A percentile compares a stretch with the other conserved stretches of the same genome.
Conservation (phyloP, 106 monocot genomes). For the Hemerocallis citrina region DNA sequence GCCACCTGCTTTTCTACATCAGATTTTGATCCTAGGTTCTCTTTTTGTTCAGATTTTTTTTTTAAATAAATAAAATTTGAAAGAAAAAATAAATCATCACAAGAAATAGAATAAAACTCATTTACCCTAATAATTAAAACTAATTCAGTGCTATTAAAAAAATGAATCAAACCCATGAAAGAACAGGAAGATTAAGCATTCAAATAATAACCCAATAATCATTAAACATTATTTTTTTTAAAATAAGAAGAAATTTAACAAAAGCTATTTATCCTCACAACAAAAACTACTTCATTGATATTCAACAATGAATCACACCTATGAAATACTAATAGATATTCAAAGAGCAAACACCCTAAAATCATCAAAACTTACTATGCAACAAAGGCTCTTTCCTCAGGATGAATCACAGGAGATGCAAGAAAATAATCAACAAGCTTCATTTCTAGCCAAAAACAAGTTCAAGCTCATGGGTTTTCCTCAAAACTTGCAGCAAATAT, state of each 20-base stretch:
- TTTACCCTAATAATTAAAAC: neutral
- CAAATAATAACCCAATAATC: too few relatives aligned
- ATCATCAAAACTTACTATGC: conserved; percentile 1
- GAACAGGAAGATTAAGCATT: too few relatives aligned
- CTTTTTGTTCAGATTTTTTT: neutral
- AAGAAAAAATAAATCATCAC: neutral
- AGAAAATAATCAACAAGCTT: conserved; percentile 10
- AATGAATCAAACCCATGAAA: neutral
- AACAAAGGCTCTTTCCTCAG: conserved; percentile 6
- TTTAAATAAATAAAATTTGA: neutral
- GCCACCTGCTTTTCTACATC: neutral
- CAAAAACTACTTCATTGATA: neutral
- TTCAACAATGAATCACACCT: neutral
- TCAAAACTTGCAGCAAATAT: too few relatives aligned
- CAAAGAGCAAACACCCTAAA: too few relatives aligned
- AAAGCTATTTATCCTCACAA: neutral
- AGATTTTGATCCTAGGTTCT: neutral
- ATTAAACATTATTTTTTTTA: too few relatives aligned
- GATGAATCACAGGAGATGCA: neutral
- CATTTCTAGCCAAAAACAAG: neutral
- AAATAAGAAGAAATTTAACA: neutral
- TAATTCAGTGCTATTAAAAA: neutral
- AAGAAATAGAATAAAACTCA: too few relatives aligned
- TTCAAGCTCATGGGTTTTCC: conserved; percentile 8
- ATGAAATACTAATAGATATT: too few relatives aligned